A percentile compares a stretch with the other conserved stretches of the same genome.
Evolutionary conservation across 495 filamentous ascomycete genomes (phyloP).

Genomic region (Pyrenula aspistea): DNA sequence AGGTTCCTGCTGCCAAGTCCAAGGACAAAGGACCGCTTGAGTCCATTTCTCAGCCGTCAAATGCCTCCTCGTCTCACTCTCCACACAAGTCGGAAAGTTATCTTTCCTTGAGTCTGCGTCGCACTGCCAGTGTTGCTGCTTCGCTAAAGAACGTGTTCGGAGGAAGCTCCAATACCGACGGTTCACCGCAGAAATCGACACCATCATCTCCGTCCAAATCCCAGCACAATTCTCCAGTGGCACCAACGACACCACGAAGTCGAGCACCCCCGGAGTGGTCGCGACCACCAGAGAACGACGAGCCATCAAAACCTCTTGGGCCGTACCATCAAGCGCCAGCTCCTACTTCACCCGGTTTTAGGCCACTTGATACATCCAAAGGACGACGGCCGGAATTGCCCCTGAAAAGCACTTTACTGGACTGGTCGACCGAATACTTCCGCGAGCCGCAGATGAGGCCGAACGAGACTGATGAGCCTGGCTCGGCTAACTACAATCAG

Average conservation of each 20-base stretch:
- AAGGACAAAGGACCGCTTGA: conserved; percentile 28
- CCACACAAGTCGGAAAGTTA: conserved; percentile 52
- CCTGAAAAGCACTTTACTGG: conserved; percentile 70
- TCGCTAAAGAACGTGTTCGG: conserved; percentile 62
- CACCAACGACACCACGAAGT: conserved; percentile 36
- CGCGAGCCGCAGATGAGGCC: conserved; percentile 98
- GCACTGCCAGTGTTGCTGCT: conserved; percentile 62
- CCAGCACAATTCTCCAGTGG: conserved; percentile 19
- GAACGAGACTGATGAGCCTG: conserved; percentile 89
- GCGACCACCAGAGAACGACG: conserved; percentile 66
- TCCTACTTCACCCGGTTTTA: conserved; percentile 63
- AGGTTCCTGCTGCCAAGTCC: conserved; percentile 32
- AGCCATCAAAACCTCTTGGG: conserved; percentile 51
- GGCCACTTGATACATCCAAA: conserved; percentile 41
- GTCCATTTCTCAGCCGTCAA: conserved; percentile 22
- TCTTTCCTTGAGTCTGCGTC: conserved; percentile 46
- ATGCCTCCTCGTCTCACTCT: conserved; percentile 31
- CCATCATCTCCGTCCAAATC: conserved; percentile 11
- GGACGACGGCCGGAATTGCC: conserved; percentile 46
- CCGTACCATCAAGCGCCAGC: conserved; percentile 66
- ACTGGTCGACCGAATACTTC: conserved; percentile 98
- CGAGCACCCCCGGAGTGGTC: conserved; percentile 61
- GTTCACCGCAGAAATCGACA: conserved; percentile 16
- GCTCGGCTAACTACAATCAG: conserved; percentile 93
- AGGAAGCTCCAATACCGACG: conserved; percentile 9